Evolutionary conservation across 2,329 filamentous ascomycete species (phyloP).

Genomic region (Neurospora crassa): DNA sequence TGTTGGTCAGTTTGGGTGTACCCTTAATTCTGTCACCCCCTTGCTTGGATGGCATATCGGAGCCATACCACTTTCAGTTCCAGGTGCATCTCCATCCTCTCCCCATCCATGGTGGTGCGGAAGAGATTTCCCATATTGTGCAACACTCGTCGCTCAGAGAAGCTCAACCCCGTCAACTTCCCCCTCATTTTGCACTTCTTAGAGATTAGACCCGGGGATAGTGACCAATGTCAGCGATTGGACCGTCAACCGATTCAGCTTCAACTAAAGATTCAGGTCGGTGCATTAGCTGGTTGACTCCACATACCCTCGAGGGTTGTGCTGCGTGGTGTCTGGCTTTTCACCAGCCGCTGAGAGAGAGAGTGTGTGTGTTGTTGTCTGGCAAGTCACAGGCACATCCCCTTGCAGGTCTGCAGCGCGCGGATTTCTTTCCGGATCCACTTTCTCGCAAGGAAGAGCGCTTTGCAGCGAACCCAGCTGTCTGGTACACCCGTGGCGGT

Average conservation of each 20-base stretch:
- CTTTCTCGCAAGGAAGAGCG: neutral
- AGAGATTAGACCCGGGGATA: neutral
- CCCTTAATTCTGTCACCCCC: too few species aligned
- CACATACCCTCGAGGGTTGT: neutral
- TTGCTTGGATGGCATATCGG: neutral
- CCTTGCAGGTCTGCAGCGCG: neutral
- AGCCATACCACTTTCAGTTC: constrained; percentile 1
- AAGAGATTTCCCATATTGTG: neutral
- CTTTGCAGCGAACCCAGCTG: neutral
- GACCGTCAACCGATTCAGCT: neutral
- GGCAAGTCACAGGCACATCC: neutral
- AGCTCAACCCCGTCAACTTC: neutral
- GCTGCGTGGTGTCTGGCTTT: neutral
- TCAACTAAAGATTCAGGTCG: neutral
- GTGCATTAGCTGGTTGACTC: neutral
- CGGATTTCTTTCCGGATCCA: neutral
- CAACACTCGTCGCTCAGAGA: neutral
- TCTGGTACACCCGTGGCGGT: neutral
- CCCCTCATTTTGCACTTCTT: neutral
- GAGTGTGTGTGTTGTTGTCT: neutral
- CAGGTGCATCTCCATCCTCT: neutral
- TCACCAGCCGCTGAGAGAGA: neutral
- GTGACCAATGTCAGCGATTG: neutral
- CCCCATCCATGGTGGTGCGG: neutral
- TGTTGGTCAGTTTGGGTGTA: too few species aligned